These are phyloP conservation scores for Pinus taeda DNA, from an alignment of 75 land plant species.

Conservation along the genomic window DNA sequence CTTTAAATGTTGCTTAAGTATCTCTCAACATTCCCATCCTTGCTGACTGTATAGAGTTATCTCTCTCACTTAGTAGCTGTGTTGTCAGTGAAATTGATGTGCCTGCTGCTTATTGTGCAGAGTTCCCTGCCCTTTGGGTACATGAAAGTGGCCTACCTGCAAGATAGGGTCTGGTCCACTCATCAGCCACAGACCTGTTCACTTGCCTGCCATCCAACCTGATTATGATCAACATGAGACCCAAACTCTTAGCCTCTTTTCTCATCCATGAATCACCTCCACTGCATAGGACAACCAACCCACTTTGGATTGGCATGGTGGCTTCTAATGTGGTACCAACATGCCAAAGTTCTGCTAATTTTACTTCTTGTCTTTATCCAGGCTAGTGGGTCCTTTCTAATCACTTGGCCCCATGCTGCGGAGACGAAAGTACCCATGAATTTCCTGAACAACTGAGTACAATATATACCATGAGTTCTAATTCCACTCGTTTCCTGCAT, in stretches of 20 bases:
- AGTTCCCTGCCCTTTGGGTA: not conserved
- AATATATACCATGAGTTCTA: not conserved
- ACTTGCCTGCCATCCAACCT: conserved; percentile 2
- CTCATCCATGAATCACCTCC: not conserved
- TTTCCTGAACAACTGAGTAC: not conserved
- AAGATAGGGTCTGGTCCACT: not conserved
- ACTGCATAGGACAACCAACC: not conserved
- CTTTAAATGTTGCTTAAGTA: no score
- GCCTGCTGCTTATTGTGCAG: not conserved
- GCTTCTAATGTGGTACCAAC: not conserved
- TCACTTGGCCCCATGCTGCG: not conserved
- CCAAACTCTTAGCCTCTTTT: not conserved
- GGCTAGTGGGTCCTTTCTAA: conserved; percentile 4
- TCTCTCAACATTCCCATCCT: no score
- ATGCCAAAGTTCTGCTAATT: not conserved
- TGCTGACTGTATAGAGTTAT: not conserved
- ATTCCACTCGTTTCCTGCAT: not conserved
- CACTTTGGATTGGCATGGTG: conserved; percentile 7
- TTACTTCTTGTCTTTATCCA: not conserved
- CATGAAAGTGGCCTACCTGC: not conserved
- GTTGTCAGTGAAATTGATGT: not conserved
- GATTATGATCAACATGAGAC: not conserved
- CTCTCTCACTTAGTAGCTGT: not conserved
- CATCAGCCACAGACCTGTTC: not conserved
- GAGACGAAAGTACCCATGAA: not conserved